Evolutionary conservation across 768 basidiomycete genomes (phyloP).

Genomic region (Lentinus brumalis): DNA sequence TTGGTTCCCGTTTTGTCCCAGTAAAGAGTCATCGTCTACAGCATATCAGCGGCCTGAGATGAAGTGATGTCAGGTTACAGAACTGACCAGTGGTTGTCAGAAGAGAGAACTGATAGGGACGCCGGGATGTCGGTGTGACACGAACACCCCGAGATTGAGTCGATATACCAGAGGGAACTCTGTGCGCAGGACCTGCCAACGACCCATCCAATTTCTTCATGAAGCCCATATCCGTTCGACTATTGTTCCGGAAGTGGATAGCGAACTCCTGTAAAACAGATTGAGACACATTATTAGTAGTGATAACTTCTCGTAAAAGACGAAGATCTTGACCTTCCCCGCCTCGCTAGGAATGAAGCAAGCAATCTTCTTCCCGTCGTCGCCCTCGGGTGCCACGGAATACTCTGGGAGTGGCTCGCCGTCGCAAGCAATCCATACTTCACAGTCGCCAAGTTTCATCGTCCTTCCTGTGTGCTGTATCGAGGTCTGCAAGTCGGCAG

Average conservation of each 20-base stretch:
- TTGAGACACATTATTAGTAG: too few relatives aligned
- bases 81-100: neutral
- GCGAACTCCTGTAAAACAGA: neutral
- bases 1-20: neutral
- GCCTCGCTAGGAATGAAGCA: neutral
- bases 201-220: neutral
- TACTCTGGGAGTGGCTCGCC: too few relatives aligned
- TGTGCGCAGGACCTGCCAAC: too few relatives aligned
- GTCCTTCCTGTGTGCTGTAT: too few relatives aligned
- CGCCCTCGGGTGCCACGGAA: too few relatives aligned
- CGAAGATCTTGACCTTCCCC: neutral
- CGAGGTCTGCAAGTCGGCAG: too few relatives aligned
- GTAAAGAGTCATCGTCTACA: neutral
- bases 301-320: too few relatives aligned
- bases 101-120: neutral
- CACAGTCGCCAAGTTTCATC: too few relatives aligned
- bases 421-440: too few relatives aligned
- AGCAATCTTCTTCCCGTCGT: neutral
- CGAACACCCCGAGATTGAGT: neutral
- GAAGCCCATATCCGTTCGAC: neutral
- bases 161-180: too few relatives aligned
- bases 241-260: neutral
- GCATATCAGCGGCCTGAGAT: neutral
- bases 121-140: neutral
- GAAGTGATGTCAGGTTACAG: neutral